Base-by-base conservation (phyloP, 345 rosid genomes). In the Clausena lansium region DNA sequence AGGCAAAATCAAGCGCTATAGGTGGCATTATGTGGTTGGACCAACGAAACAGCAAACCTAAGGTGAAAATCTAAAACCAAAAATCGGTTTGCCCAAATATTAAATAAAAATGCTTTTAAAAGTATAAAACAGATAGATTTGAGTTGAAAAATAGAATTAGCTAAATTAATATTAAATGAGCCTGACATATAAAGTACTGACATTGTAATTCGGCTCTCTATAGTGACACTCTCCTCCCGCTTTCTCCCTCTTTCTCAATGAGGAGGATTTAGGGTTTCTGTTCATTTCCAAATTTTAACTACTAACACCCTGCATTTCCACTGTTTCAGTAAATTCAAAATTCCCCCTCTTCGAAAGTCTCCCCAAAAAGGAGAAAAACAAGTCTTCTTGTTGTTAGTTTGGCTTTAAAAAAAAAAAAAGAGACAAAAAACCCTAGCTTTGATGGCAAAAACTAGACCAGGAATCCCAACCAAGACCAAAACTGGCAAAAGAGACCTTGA, bases 391-490 rank as follows among this genome's bases (percentile, higher is more conserved):
- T 50, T 45, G 0, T 60, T 69, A 39, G 17, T 15, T 41, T 28
- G 6, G 59, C 62, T 20, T 4, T 0, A 0, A 6, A 6, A 30
- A 73, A 57, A 77, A 57, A 57, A 3, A 1, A 19, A 10, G n/a
- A n/a, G n/a, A n/a, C n/a, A n/a, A 30, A 73, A 57, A 77, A 65
- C 64, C 83, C 67, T 39, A 85, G 73, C 75, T 64, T 60, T 77
- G 47, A 94, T 94, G 98, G 97, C 97, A 63, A 94, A 88, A 81
- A 92, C 96, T 78, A 86, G 94, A 85, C 93, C 92, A 2, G 91
- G 91, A 73, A 76, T 88, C 32, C 67, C 83, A 60, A 71, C 88
- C 77, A 84, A 80, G 84, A 83, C 81, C 74, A 92, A 86, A 74
- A 55, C 82, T 6, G 85, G 84, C 33, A 90, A 81, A 84, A 87